Percentiles rank a stretch among this genome's conserved stretches.
Evolutionary conservation across 2,329 filamentous ascomycete species (phyloP).

Genomic region (Fusarium fujikuroi): DNA sequence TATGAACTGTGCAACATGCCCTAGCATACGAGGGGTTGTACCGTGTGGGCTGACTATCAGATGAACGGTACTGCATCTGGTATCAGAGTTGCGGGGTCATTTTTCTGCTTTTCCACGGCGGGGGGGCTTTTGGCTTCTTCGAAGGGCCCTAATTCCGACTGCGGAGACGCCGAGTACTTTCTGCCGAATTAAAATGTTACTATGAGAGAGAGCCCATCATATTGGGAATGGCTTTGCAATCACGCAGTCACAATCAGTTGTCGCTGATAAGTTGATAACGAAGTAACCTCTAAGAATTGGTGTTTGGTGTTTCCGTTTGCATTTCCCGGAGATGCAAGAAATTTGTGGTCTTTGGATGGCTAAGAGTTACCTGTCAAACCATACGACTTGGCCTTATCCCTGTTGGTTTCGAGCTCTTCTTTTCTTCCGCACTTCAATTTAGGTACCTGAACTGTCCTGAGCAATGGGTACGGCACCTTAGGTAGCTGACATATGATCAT

Average conservation of each 20-base stretch:
- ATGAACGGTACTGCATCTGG: conserved; percentile 38
- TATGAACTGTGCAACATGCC: conserved; percentile 31
- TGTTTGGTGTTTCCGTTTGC: background rate
- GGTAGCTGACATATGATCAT: conserved; percentile 41
- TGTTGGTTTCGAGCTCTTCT: background rate
- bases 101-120: conserved; percentile 44
- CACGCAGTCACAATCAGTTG: conserved; percentile 12
- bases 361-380: conserved; percentile 37
- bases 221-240: conserved; percentile 22
- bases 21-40: background rate
- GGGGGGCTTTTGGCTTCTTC: conserved; percentile 32
- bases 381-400: conserved; percentile 32
- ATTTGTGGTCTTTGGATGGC: conserved; percentile 19
- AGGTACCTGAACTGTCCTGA: background rate
- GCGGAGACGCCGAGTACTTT: conserved; percentile 44
- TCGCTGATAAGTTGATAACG: conserved; percentile 30
- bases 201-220: conserved; percentile 17
- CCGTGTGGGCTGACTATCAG: conserved; percentile 25
- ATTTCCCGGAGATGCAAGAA: conserved; percentile 40
- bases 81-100: conserved; percentile 44
- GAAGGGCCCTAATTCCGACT: conserved; percentile 42
- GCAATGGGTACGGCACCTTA: background rate
- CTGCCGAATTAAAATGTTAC: background rate
- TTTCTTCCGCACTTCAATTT: conserved; percentile 20
- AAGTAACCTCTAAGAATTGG: conserved; percentile 12